Evolutionary conservation across 345 rosid genomes (phyloP), one percentile per base, ranked within the genome.

Genomic region (Eucalyptus virginea): DNA sequence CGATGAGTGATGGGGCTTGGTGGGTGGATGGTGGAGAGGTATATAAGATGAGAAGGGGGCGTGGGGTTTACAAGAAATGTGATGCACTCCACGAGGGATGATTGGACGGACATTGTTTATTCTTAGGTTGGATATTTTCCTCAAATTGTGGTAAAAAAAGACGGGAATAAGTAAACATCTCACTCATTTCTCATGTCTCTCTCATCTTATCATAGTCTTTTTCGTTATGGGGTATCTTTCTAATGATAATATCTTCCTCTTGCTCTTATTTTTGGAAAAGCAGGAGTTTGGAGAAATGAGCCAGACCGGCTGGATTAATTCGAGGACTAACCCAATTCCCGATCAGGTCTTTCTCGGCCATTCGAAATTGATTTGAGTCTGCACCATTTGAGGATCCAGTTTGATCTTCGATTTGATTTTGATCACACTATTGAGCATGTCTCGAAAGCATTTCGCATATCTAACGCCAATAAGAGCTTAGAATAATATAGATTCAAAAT

Each of bases 31-130:
- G 91, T 86, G 51, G 91, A 88, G 90, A 90, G 80, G 92, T 89
- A 87, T 91, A 90, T 86, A 90, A 54, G 69, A 60, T 26, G 54
- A 50, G 92, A 89, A 91, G 92, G 94, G 89, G 62, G 93, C 34
- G 89, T 88, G 91, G 92, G 92, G 92, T 90, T 93, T 93, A 3
- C 47, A 37, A 37, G 83, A 77, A 37, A 77, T 37, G 83, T 11
- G 92, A 93, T 92, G 92, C 93, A 92, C 93, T 91, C 90, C 93
- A 90, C 89, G 88, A 88, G 88, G 88, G 91, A 88, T 91, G 95
- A 92, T 93, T 93, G 96, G 95, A 92, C 91, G 88, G 93, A 91
- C 89, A 85, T 92, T 80, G 83, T 92, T 92, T 93, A 89, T 90
- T 51, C 19, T 37, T 88, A 21, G 37, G 58, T 87, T 88, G 92